Conservation (phyloP, 441 rosid genomes). For the Corymbia citriodora region DNA sequence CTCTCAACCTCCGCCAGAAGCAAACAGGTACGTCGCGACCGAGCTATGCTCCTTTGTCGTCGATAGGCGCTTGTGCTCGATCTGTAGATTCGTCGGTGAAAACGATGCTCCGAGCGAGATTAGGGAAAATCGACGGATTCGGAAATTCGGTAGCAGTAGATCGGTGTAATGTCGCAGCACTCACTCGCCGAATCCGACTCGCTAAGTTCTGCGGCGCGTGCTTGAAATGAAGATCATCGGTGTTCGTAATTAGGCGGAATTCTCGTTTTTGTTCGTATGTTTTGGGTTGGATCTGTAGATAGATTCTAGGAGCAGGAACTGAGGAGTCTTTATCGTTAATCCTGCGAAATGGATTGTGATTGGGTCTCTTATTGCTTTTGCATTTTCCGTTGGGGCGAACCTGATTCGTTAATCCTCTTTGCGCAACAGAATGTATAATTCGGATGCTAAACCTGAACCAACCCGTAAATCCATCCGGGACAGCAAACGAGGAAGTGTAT, state of each 20-base stretch:
- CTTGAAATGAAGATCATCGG: not conserved
- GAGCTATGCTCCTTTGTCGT: too few relatives aligned
- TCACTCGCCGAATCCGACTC: not conserved
- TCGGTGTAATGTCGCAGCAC: not conserved
- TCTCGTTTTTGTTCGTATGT: not conserved
- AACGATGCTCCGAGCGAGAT: not conserved
- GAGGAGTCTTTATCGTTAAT: not conserved
- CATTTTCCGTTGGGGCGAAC: not conserved
- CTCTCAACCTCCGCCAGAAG: slow-evolving; percentile 90
- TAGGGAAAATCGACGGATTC: not conserved
- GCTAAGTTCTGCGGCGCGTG: not conserved
- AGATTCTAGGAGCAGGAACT: not conserved
- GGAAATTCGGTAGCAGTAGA: not conserved
- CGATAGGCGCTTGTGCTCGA: not conserved
- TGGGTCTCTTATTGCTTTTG: not conserved
- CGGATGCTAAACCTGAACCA: slow-evolving; percentile 96
- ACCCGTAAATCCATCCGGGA: slow-evolving; percentile 67
- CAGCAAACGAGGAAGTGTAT: slow-evolving; percentile 81
- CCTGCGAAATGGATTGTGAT: not conserved
- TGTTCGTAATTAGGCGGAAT: not conserved
- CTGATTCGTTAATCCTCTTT: not conserved
- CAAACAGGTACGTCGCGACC: slow-evolving; percentile 50
- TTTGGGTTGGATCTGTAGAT: not conserved
- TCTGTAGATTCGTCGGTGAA: not conserved
- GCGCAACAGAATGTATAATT: slow-evolving; percentile 60